Evolutionary conservation across 1,139 yeast species (phyloP), one percentile per base, ranked within the genome.

Genomic region (Candida sanyaensis): DNA sequence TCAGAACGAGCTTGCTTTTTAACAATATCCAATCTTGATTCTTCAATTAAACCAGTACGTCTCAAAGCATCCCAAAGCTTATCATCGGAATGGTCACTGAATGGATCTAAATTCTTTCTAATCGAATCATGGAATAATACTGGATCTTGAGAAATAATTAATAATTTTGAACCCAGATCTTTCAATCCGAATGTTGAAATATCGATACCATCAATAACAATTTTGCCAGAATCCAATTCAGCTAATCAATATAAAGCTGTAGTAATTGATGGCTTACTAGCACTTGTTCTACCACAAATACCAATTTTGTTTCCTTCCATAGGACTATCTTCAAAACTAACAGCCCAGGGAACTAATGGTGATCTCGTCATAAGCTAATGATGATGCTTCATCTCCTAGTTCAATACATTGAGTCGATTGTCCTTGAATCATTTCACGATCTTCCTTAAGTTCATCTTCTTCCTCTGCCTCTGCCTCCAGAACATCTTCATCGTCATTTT

Each of bases 81-180:
- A 13, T 54, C 62, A 53, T 73, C 77, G 3, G 63, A 43, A 49
- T 63, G 61, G 50, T 68, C 63, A 31, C 60, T 60, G 48, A 70
- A 71, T 45, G 96, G 92, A 68, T 91, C 97, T 62, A 91, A 72
- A 60, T 91, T 91, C 37, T 85, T 77, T 57, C 91, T 78, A 48
- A 91, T 77, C 0, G 95, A 85, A 46, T 97, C 97, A 10, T 87
- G 77, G 66, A 91, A 91, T 59, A 91, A 70, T 0, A 96, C 90
- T 21, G 97, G 97, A 63, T 91, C 97, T 68, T 91, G 97, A 11
- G 97, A 97, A 64, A 91, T 91, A 57, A 91, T 91, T 1, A 96
- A 69, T 83, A 57, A 88, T 73, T 88, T 62, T 75, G 86, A 71
- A 54, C 99, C 84, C 56, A 93, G 76, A 53, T 84, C 85, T 47